These are phyloP conservation scores for Saprolegnia diclina DNA, from an alignment of 352 stramenopile genomes.

Conservation along the genomic window DNA sequence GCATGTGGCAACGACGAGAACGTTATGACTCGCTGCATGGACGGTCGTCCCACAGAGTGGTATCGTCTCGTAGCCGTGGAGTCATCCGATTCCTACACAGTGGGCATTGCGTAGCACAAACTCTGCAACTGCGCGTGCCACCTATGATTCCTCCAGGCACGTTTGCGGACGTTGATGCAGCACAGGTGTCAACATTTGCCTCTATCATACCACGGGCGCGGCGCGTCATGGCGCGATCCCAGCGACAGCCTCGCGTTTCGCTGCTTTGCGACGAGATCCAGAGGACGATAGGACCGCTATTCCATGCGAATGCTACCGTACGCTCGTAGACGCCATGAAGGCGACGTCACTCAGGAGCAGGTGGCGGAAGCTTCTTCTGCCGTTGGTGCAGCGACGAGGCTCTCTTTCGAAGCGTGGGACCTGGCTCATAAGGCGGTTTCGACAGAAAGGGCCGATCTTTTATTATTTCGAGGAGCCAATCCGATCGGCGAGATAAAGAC, in stretches of 20 bases:
- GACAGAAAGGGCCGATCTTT: background rate
- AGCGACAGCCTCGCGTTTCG: background rate
- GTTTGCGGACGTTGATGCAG: too few species aligned
- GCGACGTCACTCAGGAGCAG: background rate
- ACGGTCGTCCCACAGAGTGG: too few species aligned
- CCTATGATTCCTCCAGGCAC: background rate
- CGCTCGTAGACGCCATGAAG: background rate
- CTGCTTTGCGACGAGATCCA: background rate
- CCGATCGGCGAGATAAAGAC: background rate
- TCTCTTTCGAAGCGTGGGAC: background rate
- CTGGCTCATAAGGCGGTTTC: background rate
- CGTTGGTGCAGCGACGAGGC: background rate
- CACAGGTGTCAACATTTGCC: background rate
- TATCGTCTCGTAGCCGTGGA: background rate
- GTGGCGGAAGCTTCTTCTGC: background rate
- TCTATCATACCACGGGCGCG: background rate
- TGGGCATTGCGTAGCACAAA: background rate
- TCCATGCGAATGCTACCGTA: background rate
- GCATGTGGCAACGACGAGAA: too few species aligned
- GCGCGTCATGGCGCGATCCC: background rate
- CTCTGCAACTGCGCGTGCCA: background rate
- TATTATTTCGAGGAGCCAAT: conserved; percentile 17
- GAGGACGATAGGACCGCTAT: background rate
- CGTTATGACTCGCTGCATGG: too few species aligned
- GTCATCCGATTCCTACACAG: background rate